A percentile compares a stretch with the other conserved stretches of the same genome.
phyloP scores from a whole-genome alignment of 352 stramenopile species.

The Peronospora belbahrii region DNA sequence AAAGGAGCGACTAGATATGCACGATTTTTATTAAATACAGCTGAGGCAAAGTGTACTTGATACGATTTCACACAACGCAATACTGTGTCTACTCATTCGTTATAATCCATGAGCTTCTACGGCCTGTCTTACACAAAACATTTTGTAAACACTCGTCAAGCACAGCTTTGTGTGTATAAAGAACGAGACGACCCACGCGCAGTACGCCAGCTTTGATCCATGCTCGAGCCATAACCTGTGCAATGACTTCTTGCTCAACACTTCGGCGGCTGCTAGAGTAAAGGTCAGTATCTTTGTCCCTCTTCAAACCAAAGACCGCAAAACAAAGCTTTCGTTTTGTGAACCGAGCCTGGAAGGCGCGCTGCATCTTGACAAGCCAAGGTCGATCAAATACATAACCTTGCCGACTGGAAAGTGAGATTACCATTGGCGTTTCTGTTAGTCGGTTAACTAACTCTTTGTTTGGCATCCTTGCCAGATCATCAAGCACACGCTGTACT shows the following conservation, averaged over 20 bases:
- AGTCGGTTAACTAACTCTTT: background rate
- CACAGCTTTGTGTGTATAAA: conserved; percentile 21
- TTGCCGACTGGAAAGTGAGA: conserved; percentile 32
- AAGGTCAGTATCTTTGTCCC: conserved; percentile 23
- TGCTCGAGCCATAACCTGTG: conserved; percentile 15
- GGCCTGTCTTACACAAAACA: conserved; percentile 2
- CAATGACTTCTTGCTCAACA: conserved; percentile 26
- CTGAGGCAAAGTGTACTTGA: too few species aligned
- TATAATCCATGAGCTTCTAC: conserved; percentile 19
- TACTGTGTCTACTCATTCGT: background rate
- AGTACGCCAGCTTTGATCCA: conserved; percentile 33
- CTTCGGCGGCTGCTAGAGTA: conserved; percentile 5
- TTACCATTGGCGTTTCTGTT: conserved; percentile 7
- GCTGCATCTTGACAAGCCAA: conserved; percentile 25
- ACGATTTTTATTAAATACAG: conserved; percentile 76
- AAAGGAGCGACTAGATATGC: conserved; percentile 39
- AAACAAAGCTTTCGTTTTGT: conserved; percentile 23
- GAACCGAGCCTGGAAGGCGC: conserved; percentile 11
- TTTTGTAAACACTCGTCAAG: conserved; percentile 16
- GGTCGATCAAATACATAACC: conserved; percentile 33
- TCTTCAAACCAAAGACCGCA: conserved; percentile 26
- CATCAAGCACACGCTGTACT: conserved; percentile 22
- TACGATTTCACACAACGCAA: background rate
- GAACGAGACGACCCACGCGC: conserved; percentile 26
- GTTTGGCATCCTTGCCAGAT: conserved; percentile 5